A percentile compares a stretch with the other conserved stretches of the same genome.
Evolutionary conservation across 805 yeast genomes (phyloP).

Genomic region (Pichia deserticola): DNA sequence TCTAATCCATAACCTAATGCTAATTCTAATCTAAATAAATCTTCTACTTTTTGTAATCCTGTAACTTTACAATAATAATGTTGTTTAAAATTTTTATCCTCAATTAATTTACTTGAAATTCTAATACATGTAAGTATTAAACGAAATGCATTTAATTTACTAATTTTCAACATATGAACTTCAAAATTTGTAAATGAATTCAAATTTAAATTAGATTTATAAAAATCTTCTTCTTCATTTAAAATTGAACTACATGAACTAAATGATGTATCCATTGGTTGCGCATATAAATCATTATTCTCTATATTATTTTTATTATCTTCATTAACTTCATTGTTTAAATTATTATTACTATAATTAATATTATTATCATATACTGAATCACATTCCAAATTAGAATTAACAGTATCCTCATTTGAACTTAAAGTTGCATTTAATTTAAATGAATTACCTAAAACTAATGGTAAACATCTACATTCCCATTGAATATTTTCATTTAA

Average conservation of each 20-base stretch:
- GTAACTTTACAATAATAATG: constrained; percentile 36
- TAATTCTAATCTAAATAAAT: constrained; percentile 33
- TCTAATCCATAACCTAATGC: constrained; percentile 35
- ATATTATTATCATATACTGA: not conserved
- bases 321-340: not conserved
- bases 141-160: constrained; percentile 33
- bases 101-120: constrained; percentile 34
- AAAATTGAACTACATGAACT: not conserved
- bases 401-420: not conserved
- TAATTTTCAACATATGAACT: constrained; percentile 13
- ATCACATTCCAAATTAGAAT: not conserved
- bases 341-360: not conserved
- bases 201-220: no score
- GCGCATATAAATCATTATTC: not conserved
- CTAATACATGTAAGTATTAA: constrained; percentile 33
- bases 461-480: constrained; percentile 6
- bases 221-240: not conserved
- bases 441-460: constrained; percentile 3
- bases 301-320: not conserved
- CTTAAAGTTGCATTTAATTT: no score
- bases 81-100: constrained; percentile 39
- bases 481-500: not conserved
- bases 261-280: not conserved
- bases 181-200: not conserved
- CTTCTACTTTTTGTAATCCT: constrained; percentile 34